Base-by-base conservation (phyloP, 2,329 filamentous ascomycete species). In the Colletotrichum paranaense region DNA sequence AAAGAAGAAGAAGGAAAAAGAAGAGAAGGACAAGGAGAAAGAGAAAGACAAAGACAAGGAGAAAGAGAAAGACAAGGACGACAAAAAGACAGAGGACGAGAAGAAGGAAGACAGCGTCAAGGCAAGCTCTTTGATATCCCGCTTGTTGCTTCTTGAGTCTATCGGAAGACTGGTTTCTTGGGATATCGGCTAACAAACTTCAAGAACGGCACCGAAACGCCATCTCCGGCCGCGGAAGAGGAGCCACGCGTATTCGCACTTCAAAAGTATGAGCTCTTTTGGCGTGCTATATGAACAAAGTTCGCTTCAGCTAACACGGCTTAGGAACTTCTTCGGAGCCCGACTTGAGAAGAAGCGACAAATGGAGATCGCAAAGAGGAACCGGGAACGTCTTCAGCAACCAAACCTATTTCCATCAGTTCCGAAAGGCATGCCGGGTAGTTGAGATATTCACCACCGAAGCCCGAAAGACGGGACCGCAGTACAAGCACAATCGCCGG, bases 331-430 rank as follows among this genome's bases (percentile, higher is more conserved):
- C 82, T 97, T 95, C 80, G 93, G 96, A 77, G 94, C 95, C 85
- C 91, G 97, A 19, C 81, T 98, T 63, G 91, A 95, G 80, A 93
- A 93, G 80, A 92, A 95, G 79, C 89, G 92, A 56, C 93, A 94
- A 81, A 89, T 90, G n/a, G 94, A 97, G 79, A 87, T 92, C 67
- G 93, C 95, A 12, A 97, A 92, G 82, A 88, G 93, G 65, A 97
- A 96, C 79, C 91, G 92, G 56, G 94, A 98, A 81, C 90, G 95
- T 57, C 82, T 97, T 73, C 92, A 90, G 75, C 93, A 95, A 79
- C 94, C 95, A 1, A 90, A 88, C 30, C 90, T 93, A 72, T 98
- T 98, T 79, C 97, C 97, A 1, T 93, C 94, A 55, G 95, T 97
- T 1, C 96, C 96, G 2, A 93, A 90, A 64, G 89, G 89, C 53